These are phyloP conservation scores for Xylaria bambusicola DNA, from an alignment of 495 filamentous ascomycete genomes.

Conservation along the genomic window DNA sequence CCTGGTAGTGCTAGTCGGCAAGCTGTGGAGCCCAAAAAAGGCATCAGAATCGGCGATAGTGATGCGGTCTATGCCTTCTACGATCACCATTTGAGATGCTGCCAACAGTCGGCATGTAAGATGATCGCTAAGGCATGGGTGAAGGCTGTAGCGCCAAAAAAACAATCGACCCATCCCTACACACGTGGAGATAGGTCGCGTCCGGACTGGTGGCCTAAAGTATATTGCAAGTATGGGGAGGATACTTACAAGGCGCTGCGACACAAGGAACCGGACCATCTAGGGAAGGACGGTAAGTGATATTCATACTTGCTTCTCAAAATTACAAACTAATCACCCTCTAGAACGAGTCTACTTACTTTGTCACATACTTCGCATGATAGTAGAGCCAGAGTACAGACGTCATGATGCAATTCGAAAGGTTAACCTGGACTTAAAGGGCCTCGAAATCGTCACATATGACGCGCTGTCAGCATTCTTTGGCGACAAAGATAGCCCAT, in stretches of 20 bases:
- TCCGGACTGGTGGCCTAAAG: slow-evolving; percentile 82
- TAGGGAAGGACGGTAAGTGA: slow-evolving; percentile 69
- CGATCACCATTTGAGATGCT: slow-evolving; percentile 60
- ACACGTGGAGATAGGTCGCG: slow-evolving; percentile 65
- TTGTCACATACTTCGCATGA: slow-evolving; percentile 62
- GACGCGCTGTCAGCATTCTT: slow-evolving; percentile 51
- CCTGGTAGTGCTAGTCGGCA: slow-evolving; percentile 29
- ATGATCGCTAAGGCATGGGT: slow-evolving; percentile 78
- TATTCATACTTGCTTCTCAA: neutral
- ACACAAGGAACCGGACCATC: slow-evolving; percentile 86
- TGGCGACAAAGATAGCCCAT: slow-evolving; percentile 42
- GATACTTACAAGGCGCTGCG: slow-evolving; percentile 42
- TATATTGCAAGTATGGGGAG: slow-evolving; percentile 37
- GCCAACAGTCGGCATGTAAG: slow-evolving; percentile 76
- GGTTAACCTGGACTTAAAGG: slow-evolving; percentile 43
- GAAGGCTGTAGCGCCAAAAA: slow-evolving; percentile 80
- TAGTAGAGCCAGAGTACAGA: slow-evolving; percentile 46
- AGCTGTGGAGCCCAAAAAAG: slow-evolving; percentile 24
- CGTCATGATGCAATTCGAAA: slow-evolving; percentile 42
- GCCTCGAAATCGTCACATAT: slow-evolving; percentile 48
- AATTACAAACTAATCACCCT: slow-evolving; percentile 2
- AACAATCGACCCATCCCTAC: slow-evolving; percentile 83
- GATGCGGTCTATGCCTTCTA: slow-evolving; percentile 64
- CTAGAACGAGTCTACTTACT: slow-evolving; percentile 63
- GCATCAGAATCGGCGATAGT: slow-evolving; percentile 58